A percentile compares a stretch with the other conserved stretches of the same genome.
phyloP scores from a whole-genome alignment of 2,329 filamentous ascomycete species.

The Tolypocladium nubicola region DNA sequence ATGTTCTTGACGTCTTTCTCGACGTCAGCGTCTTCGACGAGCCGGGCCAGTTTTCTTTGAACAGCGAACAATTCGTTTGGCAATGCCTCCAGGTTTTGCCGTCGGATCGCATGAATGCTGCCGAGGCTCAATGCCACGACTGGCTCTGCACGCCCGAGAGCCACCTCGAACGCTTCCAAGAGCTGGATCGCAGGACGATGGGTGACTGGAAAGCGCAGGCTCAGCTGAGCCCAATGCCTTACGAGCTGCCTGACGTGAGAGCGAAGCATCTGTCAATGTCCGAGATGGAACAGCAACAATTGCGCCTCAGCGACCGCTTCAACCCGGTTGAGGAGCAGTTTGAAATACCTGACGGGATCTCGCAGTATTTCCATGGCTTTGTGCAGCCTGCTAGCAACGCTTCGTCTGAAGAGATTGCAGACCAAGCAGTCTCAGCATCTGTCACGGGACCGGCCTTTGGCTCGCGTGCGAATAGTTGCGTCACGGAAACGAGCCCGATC shows the following conservation, averaged over 20 bases:
- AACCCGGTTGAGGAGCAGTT: background rate
- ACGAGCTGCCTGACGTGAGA: slow-evolving; percentile 17
- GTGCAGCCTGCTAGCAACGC: background rate
- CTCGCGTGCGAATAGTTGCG: background rate
- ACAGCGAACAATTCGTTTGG: slow-evolving; percentile 18
- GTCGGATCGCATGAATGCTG: slow-evolving; percentile 14
- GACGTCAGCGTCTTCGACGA: slow-evolving; percentile 6
- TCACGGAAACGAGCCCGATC: background rate
- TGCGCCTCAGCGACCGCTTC: background rate
- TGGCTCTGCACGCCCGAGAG: slow-evolving; percentile 22
- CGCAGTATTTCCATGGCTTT: background rate
- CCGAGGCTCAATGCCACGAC: slow-evolving; percentile 17
- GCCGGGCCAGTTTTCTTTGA: slow-evolving; percentile 9
- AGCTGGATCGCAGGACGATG: slow-evolving; percentile 18
- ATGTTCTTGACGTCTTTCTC: slow-evolving; percentile 11
- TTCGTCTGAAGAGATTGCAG: background rate
- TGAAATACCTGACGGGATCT: background rate
- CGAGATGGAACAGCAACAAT: background rate
- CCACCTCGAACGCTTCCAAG: slow-evolving; percentile 19
- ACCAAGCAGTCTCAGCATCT: background rate
- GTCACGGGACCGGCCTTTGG: background rate
- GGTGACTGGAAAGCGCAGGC: slow-evolving; percentile 13
- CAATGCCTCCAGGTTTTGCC: slow-evolving; percentile 19
- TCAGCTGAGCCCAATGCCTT: slow-evolving; percentile 22
- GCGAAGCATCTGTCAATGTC: background rate